These are phyloP conservation scores for Apophysomyces sp. DNA, from an alignment of 371 early-diverging fungal genomes.

Conservation along the genomic window DNA sequence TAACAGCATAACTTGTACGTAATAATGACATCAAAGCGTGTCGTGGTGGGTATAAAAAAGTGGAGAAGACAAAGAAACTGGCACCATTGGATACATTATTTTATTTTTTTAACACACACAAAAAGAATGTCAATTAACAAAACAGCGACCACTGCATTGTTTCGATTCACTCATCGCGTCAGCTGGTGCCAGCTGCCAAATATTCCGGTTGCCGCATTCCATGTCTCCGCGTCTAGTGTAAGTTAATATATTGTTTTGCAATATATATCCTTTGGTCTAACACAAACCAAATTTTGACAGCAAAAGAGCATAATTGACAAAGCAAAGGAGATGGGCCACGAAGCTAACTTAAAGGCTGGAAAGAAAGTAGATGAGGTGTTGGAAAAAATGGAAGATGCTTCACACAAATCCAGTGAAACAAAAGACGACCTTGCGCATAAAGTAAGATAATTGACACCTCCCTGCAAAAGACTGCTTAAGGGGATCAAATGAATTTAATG, in stretches of 20 bases:
- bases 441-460: slow-evolving; percentile 3
- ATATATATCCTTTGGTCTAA: background rate
- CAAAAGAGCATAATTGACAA: slow-evolving; percentile 6
- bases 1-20: background rate
- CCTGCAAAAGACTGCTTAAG: background rate
- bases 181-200: background rate
- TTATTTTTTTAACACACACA: background rate
- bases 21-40: background rate
- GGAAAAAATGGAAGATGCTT: slow-evolving; percentile 9
- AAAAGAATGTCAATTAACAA: background rate
- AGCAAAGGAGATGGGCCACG: slow-evolving; percentile 14
- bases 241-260: background rate
- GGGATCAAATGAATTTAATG: too few relatives aligned
- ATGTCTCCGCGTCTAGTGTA: background rate
- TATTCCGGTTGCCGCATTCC: background rate
- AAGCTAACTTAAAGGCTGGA: slow-evolving; percentile 12
- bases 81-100: background rate
- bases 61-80: background rate
- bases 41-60: background rate
- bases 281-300: background rate
- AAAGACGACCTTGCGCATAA: slow-evolving; percentile 8
- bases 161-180: background rate
- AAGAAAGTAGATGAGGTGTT: slow-evolving; percentile 4
- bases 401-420: slow-evolving; percentile 1
- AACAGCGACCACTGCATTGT: background rate